phyloP scores from a whole-genome alignment of 345 rosid genomes.

The Mallotus nudiflorus region DNA sequence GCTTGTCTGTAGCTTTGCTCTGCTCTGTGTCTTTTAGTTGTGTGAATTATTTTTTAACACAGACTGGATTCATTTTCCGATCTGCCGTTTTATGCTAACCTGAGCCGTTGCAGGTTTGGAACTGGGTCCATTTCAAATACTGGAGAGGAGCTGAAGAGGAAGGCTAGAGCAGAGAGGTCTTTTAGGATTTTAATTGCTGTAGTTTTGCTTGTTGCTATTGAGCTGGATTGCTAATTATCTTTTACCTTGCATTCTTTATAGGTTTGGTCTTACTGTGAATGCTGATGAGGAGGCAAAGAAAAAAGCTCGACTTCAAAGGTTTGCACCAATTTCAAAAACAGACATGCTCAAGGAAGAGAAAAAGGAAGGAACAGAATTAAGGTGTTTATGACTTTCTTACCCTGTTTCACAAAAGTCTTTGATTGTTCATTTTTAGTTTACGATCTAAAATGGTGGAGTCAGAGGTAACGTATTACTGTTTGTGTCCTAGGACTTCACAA shows the following conservation, averaged over 20 bases:
- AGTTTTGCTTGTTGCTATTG: background rate
- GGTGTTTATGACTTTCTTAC: constrained; percentile 37
- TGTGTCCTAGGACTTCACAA: constrained; percentile 58
- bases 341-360: constrained; percentile 85
- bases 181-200: background rate
- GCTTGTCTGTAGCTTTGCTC: too few relatives aligned
- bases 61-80: background rate
- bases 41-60: background rate
- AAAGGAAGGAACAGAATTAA: constrained; percentile 75
- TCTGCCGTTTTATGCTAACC: background rate
- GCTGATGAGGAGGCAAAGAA: constrained; percentile 69
- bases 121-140: constrained; percentile 43
- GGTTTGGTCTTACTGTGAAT: constrained; percentile 66
- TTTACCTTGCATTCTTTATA: constrained; percentile 24
- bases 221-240: background rate
- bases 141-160: constrained; percentile 81
- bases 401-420: background rate
- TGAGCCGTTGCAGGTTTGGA: constrained; percentile 62
- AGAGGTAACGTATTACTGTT: constrained; percentile 2
- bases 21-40: too few relatives aligned
- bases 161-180: constrained; percentile 95
- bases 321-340: constrained; percentile 50
- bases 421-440: background rate
- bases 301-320: constrained; percentile 85
- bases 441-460: background rate